These are phyloP conservation scores for Hypericum androsaemum DNA, from an alignment of 345 rosid genomes.

Conservation along the genomic window DNA sequence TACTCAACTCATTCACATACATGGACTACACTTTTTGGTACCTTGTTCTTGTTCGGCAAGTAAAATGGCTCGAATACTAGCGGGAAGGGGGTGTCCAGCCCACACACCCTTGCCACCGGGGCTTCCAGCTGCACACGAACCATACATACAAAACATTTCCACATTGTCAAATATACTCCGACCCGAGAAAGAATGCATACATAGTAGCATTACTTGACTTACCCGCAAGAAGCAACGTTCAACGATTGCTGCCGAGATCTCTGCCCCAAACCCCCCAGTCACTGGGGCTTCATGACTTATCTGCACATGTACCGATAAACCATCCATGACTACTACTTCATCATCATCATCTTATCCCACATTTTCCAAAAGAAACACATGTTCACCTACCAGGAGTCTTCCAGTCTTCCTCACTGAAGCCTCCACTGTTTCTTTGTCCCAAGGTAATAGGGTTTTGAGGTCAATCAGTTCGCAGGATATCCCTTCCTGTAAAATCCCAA, in stretches of 20 bases:
- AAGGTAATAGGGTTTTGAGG: constrained; percentile 71
- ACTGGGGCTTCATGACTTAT: constrained; percentile 90
- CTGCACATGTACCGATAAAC: constrained; percentile 28
- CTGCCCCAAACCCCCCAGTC: constrained; percentile 92
- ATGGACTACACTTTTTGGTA: background rate
- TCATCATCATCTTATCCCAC: background rate
- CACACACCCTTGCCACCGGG: constrained; percentile 77
- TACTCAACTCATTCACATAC: background rate
- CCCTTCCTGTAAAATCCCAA: constrained; percentile 49
- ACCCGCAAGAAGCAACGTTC: constrained; percentile 78
- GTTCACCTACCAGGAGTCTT: constrained; percentile 56
- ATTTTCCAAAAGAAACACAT: background rate
- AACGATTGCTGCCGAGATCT: constrained; percentile 71
- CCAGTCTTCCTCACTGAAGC: constrained; percentile 83
- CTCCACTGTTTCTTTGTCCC: constrained; percentile 90
- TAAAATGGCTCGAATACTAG: constrained; percentile 90
- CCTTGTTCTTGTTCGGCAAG: constrained; percentile 82
- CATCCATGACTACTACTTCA: background rate
- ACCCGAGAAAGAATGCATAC: background rate
- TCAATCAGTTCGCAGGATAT: constrained; percentile 86
- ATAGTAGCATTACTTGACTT: constrained; percentile 3
- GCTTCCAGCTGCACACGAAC: constrained; percentile 66
- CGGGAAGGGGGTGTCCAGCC: constrained; percentile 85
- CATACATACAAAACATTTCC: background rate
- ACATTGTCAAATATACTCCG: background rate